Conservation (phyloP, 345 rosid genomes). For the Brassica napus region Da-Ae NC_063446.1:65431501-65432000, state of each 20-base stretch:
- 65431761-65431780: not conserved
- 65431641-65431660: not conserved
- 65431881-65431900: too few relatives aligned
- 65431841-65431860: too few relatives aligned
- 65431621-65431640: not conserved
- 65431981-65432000: constrained; percentile 25
- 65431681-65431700: not conserved
- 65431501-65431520: not conserved
- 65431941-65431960: too few relatives aligned
- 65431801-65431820: too few relatives aligned
- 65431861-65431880: too few relatives aligned
- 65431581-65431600: too few relatives aligned
- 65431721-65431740: not conserved
- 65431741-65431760: not conserved
- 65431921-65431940: too few relatives aligned
- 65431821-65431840: too few relatives aligned
- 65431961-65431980: too few relatives aligned
- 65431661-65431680: not conserved
- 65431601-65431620: not conserved
- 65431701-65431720: not conserved
- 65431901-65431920: too few relatives aligned
- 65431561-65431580: too few relatives aligned
- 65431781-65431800: constrained; percentile 34
- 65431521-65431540: not conserved
- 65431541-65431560: not conserved